These are phyloP conservation scores for Mycena vulgaris DNA, from an alignment of 768 basidiomycete species.

Conservation along the genomic window DNA sequence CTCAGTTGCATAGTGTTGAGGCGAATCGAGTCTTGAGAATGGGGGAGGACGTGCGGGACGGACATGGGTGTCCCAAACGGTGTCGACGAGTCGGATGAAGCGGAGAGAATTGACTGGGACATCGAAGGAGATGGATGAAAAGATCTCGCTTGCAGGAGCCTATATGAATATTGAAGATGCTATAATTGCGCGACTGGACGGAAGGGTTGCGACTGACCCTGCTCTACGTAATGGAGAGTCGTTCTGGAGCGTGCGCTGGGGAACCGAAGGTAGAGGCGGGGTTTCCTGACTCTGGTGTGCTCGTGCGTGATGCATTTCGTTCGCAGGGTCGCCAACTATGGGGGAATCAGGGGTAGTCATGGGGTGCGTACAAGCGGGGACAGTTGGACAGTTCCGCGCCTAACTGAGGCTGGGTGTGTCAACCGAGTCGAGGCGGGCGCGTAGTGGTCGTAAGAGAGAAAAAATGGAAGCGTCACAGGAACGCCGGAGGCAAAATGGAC, in stretches of 20 bases:
- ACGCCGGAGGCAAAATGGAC: not conserved
- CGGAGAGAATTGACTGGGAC: not conserved
- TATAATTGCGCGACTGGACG: slow-evolving; percentile 37
- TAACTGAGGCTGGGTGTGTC: not conserved
- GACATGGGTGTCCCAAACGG: slow-evolving; percentile 32
- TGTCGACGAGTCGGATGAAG: slow-evolving; percentile 24
- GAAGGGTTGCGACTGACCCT: slow-evolving; percentile 59
- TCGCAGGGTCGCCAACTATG: not conserved
- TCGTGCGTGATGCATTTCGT: slow-evolving; percentile 22
- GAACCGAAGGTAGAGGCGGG: slow-evolving; percentile 28
- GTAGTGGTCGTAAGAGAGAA: not conserved
- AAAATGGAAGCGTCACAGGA: not conserved
- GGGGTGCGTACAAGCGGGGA: not conserved
- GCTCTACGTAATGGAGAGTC: slow-evolving; percentile 66
- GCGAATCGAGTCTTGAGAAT: slow-evolving; percentile 77
- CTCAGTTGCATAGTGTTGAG: slow-evolving; percentile 78
- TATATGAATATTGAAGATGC: slow-evolving; percentile 43
- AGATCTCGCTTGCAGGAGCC: slow-evolving; percentile 71
- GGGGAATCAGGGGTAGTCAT: slow-evolving; percentile 27
- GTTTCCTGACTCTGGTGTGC: slow-evolving; percentile 35
- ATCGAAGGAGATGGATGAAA: slow-evolving; percentile 55
- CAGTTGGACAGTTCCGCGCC: not conserved
- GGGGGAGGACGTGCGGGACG: slow-evolving; percentile 50
- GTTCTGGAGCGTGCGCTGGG: slow-evolving; percentile 46
- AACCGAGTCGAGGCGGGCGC: not conserved